Percentiles rank a stretch among this genome's conserved stretches.
Evolutionary conservation across 371 early-diverging fungal genomes (phyloP).

Genomic region (Mucor racemosus): DNA sequence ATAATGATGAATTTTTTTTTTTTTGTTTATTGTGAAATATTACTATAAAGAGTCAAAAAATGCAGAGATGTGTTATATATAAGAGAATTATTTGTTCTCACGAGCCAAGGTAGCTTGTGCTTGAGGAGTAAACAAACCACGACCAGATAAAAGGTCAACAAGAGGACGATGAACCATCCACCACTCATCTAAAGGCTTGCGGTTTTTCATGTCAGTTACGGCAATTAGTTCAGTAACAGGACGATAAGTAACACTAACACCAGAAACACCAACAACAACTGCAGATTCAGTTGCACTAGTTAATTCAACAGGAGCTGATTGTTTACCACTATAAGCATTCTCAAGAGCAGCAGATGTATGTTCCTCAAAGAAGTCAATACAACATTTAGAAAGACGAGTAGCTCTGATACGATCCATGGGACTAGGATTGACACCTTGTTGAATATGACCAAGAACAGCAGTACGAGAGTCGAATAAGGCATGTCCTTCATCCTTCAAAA

Average conservation of each 20-base stretch:
- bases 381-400: constrained; percentile 80
- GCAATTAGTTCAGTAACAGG: constrained; percentile 72
- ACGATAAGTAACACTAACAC: constrained; percentile 73
- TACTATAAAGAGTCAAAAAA: background rate
- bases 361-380: constrained; percentile 65
- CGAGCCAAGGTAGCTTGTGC: constrained; percentile 31
- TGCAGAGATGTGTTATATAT: background rate
- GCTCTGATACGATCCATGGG: constrained; percentile 97
- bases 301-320: constrained; percentile 63
- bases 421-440: constrained; percentile 96
- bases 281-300: constrained; percentile 64
- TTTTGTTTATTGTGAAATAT: too few relatives aligned
- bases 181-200: constrained; percentile 75
- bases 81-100: constrained; percentile 1
- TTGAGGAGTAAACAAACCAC: constrained; percentile 45
- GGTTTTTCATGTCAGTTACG: constrained; percentile 79
- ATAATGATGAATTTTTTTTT: too few relatives aligned
- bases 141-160: constrained; percentile 49
- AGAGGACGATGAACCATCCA: constrained; percentile 73
- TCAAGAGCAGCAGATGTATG: constrained; percentile 43
- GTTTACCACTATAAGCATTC: constrained; percentile 17
- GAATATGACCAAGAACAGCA: constrained; percentile 95
- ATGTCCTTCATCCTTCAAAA: constrained; percentile 91
- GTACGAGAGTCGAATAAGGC: constrained; percentile 92
- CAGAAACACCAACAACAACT: constrained; percentile 86